Percentiles rank a stretch among this genome's conserved stretches.
Conservation (phyloP, 352 stramenopile species). For the Elongisporangium prolatum region DNA sequence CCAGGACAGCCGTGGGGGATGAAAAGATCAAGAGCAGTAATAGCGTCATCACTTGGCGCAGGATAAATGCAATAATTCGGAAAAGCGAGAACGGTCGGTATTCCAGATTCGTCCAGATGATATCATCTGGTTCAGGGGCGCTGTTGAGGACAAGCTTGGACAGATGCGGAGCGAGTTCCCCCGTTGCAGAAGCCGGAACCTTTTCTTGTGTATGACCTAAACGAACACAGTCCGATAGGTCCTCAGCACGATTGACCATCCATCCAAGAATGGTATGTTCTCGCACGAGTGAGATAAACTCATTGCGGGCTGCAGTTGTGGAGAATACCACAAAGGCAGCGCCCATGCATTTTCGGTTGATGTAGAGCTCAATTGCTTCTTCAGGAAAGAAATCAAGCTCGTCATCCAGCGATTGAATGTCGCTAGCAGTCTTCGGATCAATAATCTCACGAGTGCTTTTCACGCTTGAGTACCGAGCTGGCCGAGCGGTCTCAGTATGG, state of each 20-base stretch:
- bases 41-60: conserved; percentile 48
- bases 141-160: conserved; percentile 50
- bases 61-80: conserved; percentile 28
- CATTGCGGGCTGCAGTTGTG: conserved; percentile 46
- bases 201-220: conserved; percentile 15
- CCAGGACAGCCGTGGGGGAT: conserved; percentile 69
- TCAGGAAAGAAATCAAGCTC: conserved; percentile 73
- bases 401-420: conserved; percentile 41
- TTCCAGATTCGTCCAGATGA: conserved; percentile 72
- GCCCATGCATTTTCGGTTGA: conserved; percentile 47
- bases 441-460: conserved; percentile 25
- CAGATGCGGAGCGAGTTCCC: conserved; percentile 33
- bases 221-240: conserved; percentile 6
- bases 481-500: conserved; percentile 6
- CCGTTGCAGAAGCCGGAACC: neutral
- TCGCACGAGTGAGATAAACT: conserved; percentile 49
- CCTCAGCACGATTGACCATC: conserved; percentile 30
- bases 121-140: conserved; percentile 70
- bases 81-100: conserved; percentile 49
- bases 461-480: conserved; percentile 20
- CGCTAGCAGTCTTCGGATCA: conserved; percentile 9
- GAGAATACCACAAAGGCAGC: conserved; percentile 76
- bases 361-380: conserved; percentile 57
- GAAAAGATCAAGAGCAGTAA: conserved; percentile 65
- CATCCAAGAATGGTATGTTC: conserved; percentile 34